These are phyloP conservation scores for Saccharomycopsis hybrid DNA, from an alignment of 1,139 yeast species.

Conservation along the genomic window DNA sequence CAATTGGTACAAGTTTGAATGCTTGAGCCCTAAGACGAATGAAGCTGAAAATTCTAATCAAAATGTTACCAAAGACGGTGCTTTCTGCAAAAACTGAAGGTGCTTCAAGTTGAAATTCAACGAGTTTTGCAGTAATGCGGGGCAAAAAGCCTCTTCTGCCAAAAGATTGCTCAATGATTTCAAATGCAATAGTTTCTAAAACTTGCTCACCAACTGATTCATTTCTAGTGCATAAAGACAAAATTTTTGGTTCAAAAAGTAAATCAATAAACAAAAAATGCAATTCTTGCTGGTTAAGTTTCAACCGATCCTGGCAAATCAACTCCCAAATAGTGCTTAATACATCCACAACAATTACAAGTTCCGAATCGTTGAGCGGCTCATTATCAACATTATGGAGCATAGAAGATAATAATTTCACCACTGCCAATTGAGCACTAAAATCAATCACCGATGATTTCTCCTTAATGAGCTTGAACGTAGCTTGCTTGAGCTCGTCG, in stretches of 20 bases:
- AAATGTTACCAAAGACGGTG: constrained; percentile 49
- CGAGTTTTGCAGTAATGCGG: constrained; percentile 40
- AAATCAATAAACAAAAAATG: constrained; percentile 51
- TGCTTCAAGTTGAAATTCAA: constrained; percentile 34
- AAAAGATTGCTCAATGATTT: constrained; percentile 44
- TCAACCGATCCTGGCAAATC: constrained; percentile 53
- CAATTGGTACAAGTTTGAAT: constrained; percentile 53
- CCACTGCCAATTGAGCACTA: neutral
- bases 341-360: constrained; percentile 22
- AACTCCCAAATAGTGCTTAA: constrained; percentile 49
- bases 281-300: constrained; percentile 56
- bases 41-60: constrained; percentile 41
- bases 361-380: constrained; percentile 12
- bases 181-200: constrained; percentile 31
- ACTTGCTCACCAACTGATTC: constrained; percentile 15
- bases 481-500: neutral
- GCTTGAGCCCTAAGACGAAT: constrained; percentile 51
- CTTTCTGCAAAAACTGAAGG: constrained; percentile 34
- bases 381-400: constrained; percentile 18
- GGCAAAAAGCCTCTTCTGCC: constrained; percentile 73
- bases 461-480: constrained; percentile 9
- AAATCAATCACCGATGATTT: neutral
- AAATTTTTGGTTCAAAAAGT: constrained; percentile 32
- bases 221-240: constrained; percentile 28
- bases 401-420: neutral